Evolutionary conservation across 306 rosid genomes (phyloP).

Genomic region (Citrullus amarus): DNA sequence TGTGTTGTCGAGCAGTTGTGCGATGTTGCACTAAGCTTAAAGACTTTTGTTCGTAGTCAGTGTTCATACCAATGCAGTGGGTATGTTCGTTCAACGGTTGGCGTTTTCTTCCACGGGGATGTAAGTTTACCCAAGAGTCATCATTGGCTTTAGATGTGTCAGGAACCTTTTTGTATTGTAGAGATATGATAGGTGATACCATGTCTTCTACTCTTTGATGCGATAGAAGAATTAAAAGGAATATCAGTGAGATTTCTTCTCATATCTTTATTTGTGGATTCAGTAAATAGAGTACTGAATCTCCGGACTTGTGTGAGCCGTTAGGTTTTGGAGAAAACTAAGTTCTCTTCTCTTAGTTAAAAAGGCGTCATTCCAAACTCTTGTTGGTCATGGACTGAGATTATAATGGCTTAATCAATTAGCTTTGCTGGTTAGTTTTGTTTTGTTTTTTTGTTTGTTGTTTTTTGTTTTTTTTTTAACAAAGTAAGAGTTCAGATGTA

Average conservation of each 20-base stretch:
- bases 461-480: too few species aligned
- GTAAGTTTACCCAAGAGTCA: neutral
- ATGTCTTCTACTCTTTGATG: neutral
- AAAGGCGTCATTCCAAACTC: too few species aligned
- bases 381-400: neutral
- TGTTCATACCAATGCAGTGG: neutral
- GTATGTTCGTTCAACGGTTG: neutral
- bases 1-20: conserved; percentile 11
- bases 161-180: neutral
- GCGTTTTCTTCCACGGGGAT: neutral
- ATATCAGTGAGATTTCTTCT: neutral
- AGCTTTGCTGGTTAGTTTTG: too few species aligned
- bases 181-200: neutral
- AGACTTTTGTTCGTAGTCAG: neutral
- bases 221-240: neutral
- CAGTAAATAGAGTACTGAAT: neutral
- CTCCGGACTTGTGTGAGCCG: neutral
- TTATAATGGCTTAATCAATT: neutral
- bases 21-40: neutral
- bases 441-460: too few species aligned
- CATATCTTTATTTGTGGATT: neutral
- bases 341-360: too few species aligned
- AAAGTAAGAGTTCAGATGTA: too few species aligned
- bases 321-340: neutral
- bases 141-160: neutral